Evolutionary conservation across 768 basidiomycete species (phyloP), one percentile per base, ranked within the genome.

Genomic region (Russula sp.): DNA sequence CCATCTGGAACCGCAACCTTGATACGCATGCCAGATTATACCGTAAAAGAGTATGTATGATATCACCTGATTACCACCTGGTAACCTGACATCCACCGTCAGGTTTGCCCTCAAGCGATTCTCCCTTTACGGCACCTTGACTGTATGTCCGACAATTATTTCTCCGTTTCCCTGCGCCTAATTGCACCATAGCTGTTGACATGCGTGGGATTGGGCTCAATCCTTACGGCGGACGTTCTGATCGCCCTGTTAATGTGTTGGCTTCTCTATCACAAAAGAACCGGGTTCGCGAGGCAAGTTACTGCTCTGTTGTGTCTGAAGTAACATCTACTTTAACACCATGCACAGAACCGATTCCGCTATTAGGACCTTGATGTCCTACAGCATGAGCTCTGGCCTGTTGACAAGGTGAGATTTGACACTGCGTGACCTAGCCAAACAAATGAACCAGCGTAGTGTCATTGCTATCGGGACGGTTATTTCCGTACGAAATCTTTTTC

Each of bases 201-300:
- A 6, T 78, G 76, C 66, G 66, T 75, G 40, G 82, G 80, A 1
- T 32, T 73, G 10, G 77, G 79, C 40, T 76, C 78, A 57, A 78
- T 79, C 22, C 78, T 79, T 18, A 76, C 76, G 16, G 77, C 80
- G 10, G 81, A 82, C 67, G 73, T 80, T 59, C 72, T 81, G 61
- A 81, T 82, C 52, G 82, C 81, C 3, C 63, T 71, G 52, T 72
- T 78, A 10, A 75, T 83, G 58, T 80, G 79, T 68, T 82, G 78
- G 65, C 80, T 77, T 61, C 72, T 83, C 53, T 75, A 74, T n/a
- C 76, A 73, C 22, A 71, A 73, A 66, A 76, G 78, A 34, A 82
- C 81, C 18, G 80, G 80, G 13, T 77, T 80, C 62, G 59, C 70
- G 49, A 71, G 75, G 80, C 77, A 59, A 65, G 73, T 70, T 37